These are phyloP conservation scores for Colletotrichum cordylinicola DNA, from an alignment of 2,329 filamentous ascomycete genomes.

Conservation along the genomic window DNA sequence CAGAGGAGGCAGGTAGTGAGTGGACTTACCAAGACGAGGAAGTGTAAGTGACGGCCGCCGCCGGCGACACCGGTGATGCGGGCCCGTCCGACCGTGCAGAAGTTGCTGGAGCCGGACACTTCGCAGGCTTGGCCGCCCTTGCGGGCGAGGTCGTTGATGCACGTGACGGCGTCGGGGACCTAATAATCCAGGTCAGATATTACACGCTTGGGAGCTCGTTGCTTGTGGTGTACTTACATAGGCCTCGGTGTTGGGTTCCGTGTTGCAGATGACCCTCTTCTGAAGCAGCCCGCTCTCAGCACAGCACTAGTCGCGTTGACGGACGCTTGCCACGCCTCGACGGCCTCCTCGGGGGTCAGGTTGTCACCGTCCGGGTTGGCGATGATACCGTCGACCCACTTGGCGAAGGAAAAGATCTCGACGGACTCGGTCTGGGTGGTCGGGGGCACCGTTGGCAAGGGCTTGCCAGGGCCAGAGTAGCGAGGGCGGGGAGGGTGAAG, in stretches of 20 bases:
- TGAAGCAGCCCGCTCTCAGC: not conserved
- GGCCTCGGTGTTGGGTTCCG: not conserved
- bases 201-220: not conserved
- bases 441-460: not conserved
- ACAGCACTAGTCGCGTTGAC: not conserved
- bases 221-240: not conserved
- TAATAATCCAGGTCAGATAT: not conserved
- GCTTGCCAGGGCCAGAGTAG: not conserved
- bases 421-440: not conserved
- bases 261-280: slow-evolving; percentile 9
- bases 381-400: slow-evolving; percentile 18
- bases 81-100: not conserved
- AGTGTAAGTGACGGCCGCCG: not conserved
- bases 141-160: slow-evolving; percentile 16
- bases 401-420: slow-evolving; percentile 12
- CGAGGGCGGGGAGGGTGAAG: not conserved
- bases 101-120: not conserved
- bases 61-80: not conserved
- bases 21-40: slow-evolving; percentile 11
- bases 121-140: not conserved
- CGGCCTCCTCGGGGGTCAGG: slow-evolving; percentile 6
- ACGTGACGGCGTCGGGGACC: slow-evolving; percentile 13
- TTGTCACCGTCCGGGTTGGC: slow-evolving; percentile 14
- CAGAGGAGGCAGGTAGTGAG: not conserved
- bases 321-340: not conserved